Base-by-base conservation (phyloP, 139 green algal genomes). In the Closterium sp. region DNA sequence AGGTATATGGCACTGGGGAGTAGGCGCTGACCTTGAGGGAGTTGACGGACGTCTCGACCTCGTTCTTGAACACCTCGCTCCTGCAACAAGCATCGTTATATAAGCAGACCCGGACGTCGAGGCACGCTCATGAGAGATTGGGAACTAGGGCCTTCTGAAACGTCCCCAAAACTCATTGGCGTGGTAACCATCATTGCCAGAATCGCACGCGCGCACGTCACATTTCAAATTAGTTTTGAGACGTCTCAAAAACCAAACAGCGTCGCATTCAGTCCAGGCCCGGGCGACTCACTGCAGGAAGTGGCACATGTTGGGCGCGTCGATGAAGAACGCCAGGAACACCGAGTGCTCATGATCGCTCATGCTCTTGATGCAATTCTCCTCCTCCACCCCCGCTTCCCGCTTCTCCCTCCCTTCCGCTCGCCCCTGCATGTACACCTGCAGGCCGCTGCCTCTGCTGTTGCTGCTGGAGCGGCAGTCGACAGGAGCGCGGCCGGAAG, bases 321-420 rank as follows among this genome's bases (percentile, higher is more conserved):
- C 90, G 7, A 93, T 32, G 81, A 93, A 93, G 88, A 91, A 93
- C 25, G 85, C 90, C 25, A 90, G 36, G n/a, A 92, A 93, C 34
- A 93, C 34, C 4, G 84, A 36, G 55, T 91, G 86, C 90, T 90
- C 86, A 30, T 93, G 90, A 84, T 93, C 90, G 38, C 34, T 84
- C 90, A 93, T 93, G 28, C 16, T 28, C 0, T 31, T 34, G 4
- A 66, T 92, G 90, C 90, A 93, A 5, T 91, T 30, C n/a, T 92
- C 86, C 83, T 34, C 30, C 9, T 32, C 83, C 83, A 34, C 9
- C 83, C 83, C 83, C 30, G 30, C 9, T 12, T 86, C 30, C 83
- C 25, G 30, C 0, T 34, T 33, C 83, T 86, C 83, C 30, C 83
- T 86, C 83, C 83, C 30, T 86, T 86, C 83, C 55, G 55, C 55